Evolutionary conservation across 164 flowering plant species (phyloP), one percentile per base, ranked within the genome.

Genomic region (Tetracentron sinense): DNA sequence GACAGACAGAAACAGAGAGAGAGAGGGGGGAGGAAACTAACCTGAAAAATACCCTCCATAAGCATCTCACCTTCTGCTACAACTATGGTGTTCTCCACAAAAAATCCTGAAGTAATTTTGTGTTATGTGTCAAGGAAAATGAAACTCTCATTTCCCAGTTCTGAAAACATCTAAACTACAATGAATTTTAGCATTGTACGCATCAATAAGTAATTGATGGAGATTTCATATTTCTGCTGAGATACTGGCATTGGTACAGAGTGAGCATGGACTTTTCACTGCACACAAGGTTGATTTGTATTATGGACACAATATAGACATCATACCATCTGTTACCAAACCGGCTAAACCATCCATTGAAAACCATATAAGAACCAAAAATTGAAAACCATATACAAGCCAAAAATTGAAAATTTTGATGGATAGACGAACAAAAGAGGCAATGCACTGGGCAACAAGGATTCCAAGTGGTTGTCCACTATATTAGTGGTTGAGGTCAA

Each of bases 51-150:
- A 28, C 97, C 99, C 64, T 79, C 78, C 49, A 75, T 42, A 15
- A 80, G 92, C 88, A 84, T 83, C 79, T 88, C 89, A 3, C 99
- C 97, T 79, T 95, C 97, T 20, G 91, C 99, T 63, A 92, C 83
- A 70, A 95, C 84, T 63, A 95, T 75, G 7, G 97, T 92, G 68
- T 95, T 92, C 78, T 95, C 99, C 35, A 85, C 75, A 67, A 92
- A 90, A 28, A 85, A 87, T 2, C 99, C 99, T 49, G 97, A 80
- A 7, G 96, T 86, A 52, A 92, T 82, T 74, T 86, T 95, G 99
- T 95, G 72, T 61, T 64, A 51, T 62, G 54, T 60, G 85, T 91
- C 72, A 89, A 86, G 58, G 90, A 83, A 82, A 80, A 70, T 44
- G 54, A 56, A 44, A 20, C 27, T 44, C 21, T 28, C 56, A 60